Percentiles rank a stretch among this genome's conserved stretches.
Evolutionary conservation across 345 rosid species (phyloP).

Genomic region (Citrus inodora): DNA sequence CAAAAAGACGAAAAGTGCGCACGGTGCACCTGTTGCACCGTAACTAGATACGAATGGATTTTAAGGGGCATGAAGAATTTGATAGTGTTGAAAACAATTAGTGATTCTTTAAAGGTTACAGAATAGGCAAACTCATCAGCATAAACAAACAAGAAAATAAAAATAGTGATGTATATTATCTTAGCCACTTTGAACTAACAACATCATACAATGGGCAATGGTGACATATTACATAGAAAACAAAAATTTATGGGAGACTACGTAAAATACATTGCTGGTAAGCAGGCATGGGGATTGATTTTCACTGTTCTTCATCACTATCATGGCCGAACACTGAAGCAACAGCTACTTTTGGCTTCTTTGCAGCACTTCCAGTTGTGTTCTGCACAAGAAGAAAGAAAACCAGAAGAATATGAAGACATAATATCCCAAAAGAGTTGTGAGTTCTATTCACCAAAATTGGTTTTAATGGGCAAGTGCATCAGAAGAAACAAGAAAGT

Average conservation of each 20-base stretch:
- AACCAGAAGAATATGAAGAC: no score
- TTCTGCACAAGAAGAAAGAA: slow-evolving; percentile 33
- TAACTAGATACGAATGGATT: no score
- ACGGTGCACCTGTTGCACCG: no score
- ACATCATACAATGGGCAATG: neutral
- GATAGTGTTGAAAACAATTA: neutral
- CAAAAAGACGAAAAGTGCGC: no score
- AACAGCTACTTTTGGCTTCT: slow-evolving; percentile 65
- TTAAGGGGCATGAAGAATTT: no score
- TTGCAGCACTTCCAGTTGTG: slow-evolving; percentile 35
- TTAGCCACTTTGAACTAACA: neutral
- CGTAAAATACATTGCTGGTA: neutral
- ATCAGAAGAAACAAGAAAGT: slow-evolving; percentile 13
- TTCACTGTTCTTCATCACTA: slow-evolving; percentile 67
- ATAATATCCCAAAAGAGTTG: neutral
- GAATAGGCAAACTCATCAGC: neutral
- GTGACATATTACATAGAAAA: neutral
- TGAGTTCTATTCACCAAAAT: neutral
- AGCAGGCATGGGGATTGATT: neutral
- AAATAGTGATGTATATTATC: neutral
- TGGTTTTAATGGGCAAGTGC: slow-evolving; percentile 19
- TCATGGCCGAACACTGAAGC: slow-evolving; percentile 76
- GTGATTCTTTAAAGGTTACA: neutral
- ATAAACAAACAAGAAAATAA: neutral
- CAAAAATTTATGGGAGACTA: neutral